phyloP scores from a whole-genome alignment of 202 grass and related monocot genomes.

The Schoenoplectus triqueter region DNA sequence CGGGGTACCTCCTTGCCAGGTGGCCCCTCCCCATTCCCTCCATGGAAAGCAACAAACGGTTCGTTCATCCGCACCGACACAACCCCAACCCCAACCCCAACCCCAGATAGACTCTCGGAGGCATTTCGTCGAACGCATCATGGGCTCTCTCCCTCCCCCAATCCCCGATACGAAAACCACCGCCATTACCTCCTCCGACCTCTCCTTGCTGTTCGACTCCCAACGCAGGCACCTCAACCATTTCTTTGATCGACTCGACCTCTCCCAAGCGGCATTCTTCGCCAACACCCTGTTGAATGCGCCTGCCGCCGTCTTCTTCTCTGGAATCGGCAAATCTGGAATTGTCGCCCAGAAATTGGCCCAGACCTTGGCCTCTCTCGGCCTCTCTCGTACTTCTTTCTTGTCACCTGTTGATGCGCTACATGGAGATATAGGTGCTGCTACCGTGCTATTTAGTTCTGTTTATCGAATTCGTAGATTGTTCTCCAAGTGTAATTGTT shows the following conservation, averaged over 20 bases:
- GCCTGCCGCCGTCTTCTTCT: slow-evolving; percentile 49
- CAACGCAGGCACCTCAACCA: slow-evolving; percentile 41
- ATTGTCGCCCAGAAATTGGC: slow-evolving; percentile 49
- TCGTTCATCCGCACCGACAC: not conserved
- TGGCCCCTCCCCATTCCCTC: not conserved
- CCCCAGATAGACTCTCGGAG: not conserved
- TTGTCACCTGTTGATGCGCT: slow-evolving; percentile 49
- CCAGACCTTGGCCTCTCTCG: slow-evolving; percentile 48
- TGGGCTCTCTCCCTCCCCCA: slow-evolving; percentile 26
- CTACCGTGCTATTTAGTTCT: not conserved
- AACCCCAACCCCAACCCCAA: not conserved
- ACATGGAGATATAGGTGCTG: slow-evolving; percentile 46
- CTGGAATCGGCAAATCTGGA: slow-evolving; percentile 51
- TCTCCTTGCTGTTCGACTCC: slow-evolving; percentile 28
- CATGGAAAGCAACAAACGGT: not conserved
- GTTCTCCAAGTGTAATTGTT: not conserved
- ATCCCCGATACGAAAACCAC: not conserved
- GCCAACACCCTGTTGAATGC: slow-evolving; percentile 46
- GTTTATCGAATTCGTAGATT: not conserved
- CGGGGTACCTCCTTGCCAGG: too few relatives aligned
- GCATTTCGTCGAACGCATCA: slow-evolving; percentile 27
- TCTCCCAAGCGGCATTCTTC: slow-evolving; percentile 41
- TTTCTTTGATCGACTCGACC: slow-evolving; percentile 47
- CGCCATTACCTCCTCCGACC: slow-evolving; percentile 21
- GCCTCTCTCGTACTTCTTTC: slow-evolving; percentile 46